phyloP scores from a whole-genome alignment of 2,329 filamentous ascomycete species.

The Fusarium compactum region DNA sequence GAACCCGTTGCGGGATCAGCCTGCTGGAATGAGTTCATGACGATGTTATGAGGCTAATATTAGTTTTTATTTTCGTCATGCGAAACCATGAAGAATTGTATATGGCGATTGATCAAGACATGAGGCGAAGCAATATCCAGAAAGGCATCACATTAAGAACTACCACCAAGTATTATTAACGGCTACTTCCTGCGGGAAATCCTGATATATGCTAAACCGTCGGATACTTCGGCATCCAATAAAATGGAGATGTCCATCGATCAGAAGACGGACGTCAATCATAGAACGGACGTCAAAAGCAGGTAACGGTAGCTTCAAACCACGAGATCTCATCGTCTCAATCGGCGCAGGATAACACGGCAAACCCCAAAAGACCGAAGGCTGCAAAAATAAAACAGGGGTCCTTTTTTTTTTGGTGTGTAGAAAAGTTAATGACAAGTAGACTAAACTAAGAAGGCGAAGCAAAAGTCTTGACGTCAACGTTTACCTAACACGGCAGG shows the following conservation, averaged over 20 bases:
- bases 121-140: background rate
- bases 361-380: conserved; percentile 13
- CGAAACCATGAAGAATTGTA: background rate
- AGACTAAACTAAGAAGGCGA: conserved; percentile 15
- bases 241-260: conserved; percentile 13
- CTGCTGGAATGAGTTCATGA: background rate
- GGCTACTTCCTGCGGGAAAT: background rate
- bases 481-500: conserved; percentile 27
- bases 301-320: background rate
- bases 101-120: background rate
- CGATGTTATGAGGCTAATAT: background rate
- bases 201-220: background rate
- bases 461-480: conserved; percentile 41
- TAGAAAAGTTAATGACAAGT: conserved; percentile 26
- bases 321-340: background rate
- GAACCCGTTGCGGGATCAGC: background rate
- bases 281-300: background rate
- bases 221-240: conserved; percentile 17
- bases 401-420: background rate
- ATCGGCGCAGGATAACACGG: background rate
- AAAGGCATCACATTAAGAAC: background rate
- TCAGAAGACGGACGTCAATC: background rate
- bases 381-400: background rate
- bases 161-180: background rate
- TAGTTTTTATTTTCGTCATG: background rate